These are phyloP conservation scores for Coniferiporia weirii DNA, from an alignment of 1,284 basidiomycete genomes.

Conservation along the genomic window DNA sequence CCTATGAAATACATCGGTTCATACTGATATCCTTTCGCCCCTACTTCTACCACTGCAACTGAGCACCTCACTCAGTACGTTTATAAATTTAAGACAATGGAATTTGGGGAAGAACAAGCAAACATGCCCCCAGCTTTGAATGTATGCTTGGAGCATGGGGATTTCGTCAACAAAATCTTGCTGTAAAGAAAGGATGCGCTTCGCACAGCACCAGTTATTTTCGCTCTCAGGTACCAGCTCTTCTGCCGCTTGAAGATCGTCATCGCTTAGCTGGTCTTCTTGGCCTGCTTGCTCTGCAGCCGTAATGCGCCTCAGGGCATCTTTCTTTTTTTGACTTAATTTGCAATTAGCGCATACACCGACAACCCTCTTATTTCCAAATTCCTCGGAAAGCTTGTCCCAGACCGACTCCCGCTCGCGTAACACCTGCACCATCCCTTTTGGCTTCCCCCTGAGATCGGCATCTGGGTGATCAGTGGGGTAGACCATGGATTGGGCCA, in stretches of 20 bases:
- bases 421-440: conserved; percentile 21
- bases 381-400: neutral
- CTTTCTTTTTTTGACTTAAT: conserved; percentile 16
- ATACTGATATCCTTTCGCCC: no score
- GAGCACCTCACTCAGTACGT: conserved; percentile 26
- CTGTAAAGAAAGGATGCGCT: conserved; percentile 20
- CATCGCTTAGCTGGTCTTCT: conserved; percentile 10
- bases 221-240: neutral
- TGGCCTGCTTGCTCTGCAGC: conserved; percentile 13
- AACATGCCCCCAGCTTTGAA: conserved; percentile 18
- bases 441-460: conserved; percentile 18
- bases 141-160: conserved; percentile 18
- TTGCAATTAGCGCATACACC: conserved; percentile 20
- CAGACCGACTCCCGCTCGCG: conserved; percentile 20
- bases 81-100: conserved; percentile 24
- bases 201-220: conserved; percentile 21
- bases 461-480: conserved; percentile 17
- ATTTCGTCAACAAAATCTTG: conserved; percentile 23
- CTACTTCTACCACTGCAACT: no score
- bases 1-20: no score
- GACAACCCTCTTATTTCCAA: conserved; percentile 14
- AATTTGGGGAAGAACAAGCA: conserved; percentile 23
- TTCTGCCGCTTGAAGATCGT: conserved; percentile 1
- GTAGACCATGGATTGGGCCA: conserved; percentile 15
- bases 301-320: conserved; percentile 12